phyloP scores from a whole-genome alignment of 495 filamentous ascomycete species.

The Tuber indicum region DNA sequence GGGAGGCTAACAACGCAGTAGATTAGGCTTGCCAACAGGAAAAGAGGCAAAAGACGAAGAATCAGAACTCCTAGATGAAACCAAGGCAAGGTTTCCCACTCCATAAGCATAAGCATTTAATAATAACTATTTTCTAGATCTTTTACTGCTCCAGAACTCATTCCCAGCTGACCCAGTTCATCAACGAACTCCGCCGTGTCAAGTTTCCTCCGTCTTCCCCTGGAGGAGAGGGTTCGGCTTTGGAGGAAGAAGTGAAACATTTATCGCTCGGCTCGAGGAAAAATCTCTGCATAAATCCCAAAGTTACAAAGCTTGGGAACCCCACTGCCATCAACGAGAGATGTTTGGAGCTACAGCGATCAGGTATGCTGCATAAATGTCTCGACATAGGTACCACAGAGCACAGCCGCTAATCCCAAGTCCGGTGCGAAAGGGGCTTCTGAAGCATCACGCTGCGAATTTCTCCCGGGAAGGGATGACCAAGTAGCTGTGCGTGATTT shows the following conservation, averaged over 20 bases:
- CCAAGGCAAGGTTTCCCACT: constrained; percentile 50
- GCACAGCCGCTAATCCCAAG: constrained; percentile 10
- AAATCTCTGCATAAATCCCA: constrained; percentile 85
- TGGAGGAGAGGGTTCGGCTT: constrained; percentile 31
- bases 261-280: constrained; percentile 83
- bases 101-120: constrained; percentile 10
- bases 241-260: constrained; percentile 69
- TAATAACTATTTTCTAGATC: constrained; percentile 48
- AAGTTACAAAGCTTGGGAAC: constrained; percentile 63
- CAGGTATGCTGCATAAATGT: constrained; percentile 46
- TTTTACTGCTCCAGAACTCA: constrained; percentile 94
- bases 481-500: constrained; percentile 68
- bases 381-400: neutral
- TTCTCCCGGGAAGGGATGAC: constrained; percentile 69
- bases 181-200: constrained; percentile 81
- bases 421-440: constrained; percentile 41
- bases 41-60: constrained; percentile 47
- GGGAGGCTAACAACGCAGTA: constrained; percentile 19
- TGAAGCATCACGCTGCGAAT: constrained; percentile 65
- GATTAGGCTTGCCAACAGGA: constrained; percentile 41
- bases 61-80: constrained; percentile 52
- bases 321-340: constrained; percentile 86
- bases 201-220: constrained; percentile 58
- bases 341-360: constrained; percentile 85
- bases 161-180: constrained; percentile 89